phyloP scores from a whole-genome alignment of 306 rosid species.

The Lathyrus sativus region DNA sequence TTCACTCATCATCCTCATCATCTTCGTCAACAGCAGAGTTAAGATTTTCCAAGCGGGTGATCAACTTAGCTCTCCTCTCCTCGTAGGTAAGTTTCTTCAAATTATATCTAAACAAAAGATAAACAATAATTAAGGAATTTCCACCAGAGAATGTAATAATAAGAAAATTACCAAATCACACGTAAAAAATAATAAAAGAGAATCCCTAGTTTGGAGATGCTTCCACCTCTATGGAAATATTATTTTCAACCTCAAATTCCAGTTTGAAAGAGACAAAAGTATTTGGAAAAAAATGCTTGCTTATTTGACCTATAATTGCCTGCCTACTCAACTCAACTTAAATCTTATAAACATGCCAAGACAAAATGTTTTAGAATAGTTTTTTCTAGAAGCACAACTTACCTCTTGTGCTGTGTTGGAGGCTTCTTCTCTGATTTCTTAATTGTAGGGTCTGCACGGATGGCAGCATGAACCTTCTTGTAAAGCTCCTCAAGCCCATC shows the following conservation, averaged over 20 bases:
- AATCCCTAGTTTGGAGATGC: background rate
- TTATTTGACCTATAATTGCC: background rate
- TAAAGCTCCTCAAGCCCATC: conserved; percentile 66
- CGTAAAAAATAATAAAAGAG: too few species aligned
- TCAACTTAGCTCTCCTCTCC: conserved; percentile 60
- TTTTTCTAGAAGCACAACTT: background rate
- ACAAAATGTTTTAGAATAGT: background rate
- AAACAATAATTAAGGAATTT: background rate
- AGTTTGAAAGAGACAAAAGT: background rate
- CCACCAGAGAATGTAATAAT: background rate
- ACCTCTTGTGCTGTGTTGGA: conserved; percentile 76
- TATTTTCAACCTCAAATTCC: background rate
- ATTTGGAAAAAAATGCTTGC: background rate
- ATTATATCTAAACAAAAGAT: conserved; percentile 44
- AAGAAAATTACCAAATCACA: background rate
- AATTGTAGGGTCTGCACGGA: conserved; percentile 58
- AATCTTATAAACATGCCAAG: background rate
- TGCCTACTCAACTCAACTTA: background rate
- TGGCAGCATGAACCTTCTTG: conserved; percentile 88
- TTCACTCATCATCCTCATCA: conserved; percentile 56
- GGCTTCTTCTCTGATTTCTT: conserved; percentile 63
- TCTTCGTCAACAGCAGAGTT: conserved; percentile 54
- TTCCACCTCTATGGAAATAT: background rate
- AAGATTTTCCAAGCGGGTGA: conserved; percentile 59
- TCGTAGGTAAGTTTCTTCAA: conserved; percentile 76